Conservation (phyloP, 495 filamentous ascomycete species). For the Parachaetomium inaequale region DNA sequence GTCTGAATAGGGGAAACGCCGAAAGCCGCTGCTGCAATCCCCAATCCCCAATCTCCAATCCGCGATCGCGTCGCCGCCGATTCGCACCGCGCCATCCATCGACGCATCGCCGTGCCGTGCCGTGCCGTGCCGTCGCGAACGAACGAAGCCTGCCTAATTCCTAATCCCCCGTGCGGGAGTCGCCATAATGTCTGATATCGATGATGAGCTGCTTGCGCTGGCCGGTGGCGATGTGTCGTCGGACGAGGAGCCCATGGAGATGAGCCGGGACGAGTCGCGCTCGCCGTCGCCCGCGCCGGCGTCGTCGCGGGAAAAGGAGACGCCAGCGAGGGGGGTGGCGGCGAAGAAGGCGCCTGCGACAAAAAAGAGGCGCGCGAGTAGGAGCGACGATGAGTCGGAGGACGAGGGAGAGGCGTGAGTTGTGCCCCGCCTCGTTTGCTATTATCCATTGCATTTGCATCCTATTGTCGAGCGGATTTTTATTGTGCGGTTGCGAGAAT, state of each 20-base stretch:
- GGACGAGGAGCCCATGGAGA: slow-evolving; percentile 44
- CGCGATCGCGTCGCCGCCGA: slow-evolving; percentile 3
- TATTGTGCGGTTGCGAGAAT: background rate
- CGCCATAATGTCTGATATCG: slow-evolving; percentile 64
- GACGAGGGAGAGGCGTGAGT: slow-evolving; percentile 86
- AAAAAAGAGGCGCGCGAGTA: slow-evolving; percentile 40
- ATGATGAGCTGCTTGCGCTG: slow-evolving; percentile 83
- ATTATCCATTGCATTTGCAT: background rate
- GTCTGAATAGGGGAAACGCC: background rate
- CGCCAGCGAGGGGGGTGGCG: slow-evolving; percentile 35
- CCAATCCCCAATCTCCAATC: background rate
- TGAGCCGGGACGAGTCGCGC: slow-evolving; percentile 38
- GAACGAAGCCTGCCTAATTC: background rate
- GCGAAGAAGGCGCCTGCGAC: slow-evolving; percentile 50
- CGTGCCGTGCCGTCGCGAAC: background rate
- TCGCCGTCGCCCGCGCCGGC: slow-evolving; percentile 33
- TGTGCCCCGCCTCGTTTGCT: slow-evolving; percentile 5
- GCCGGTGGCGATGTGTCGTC: slow-evolving; percentile 62
- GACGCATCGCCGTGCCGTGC: slow-evolving; percentile 2
- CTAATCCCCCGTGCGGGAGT: background rate
- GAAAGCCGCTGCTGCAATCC: background rate
- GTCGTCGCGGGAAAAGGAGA: slow-evolving; percentile 31
- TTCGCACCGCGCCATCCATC: background rate
- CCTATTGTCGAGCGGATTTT: background rate
- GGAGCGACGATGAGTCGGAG: slow-evolving; percentile 63